Conservation (phyloP, 2,329 filamentous ascomycete genomes). For the Pseudocercospora ulei region DNA sequence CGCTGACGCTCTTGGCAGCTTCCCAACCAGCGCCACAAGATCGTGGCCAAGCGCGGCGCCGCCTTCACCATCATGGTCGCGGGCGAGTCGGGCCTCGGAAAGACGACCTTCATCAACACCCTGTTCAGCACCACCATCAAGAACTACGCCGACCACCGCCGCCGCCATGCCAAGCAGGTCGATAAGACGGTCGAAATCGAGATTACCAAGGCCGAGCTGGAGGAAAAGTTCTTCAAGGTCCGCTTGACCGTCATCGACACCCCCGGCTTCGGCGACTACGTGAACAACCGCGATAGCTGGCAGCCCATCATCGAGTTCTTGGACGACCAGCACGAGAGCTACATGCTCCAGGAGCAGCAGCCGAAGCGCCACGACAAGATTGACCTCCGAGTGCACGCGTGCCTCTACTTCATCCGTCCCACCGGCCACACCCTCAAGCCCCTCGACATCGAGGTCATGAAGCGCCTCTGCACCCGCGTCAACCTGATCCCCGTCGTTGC, state of each 20-base stretch:
- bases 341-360: conserved; percentile 99
- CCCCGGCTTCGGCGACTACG: conserved; percentile 97
- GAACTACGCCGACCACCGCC: conserved; percentile 99
- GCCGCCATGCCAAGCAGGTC: conserved; percentile 96
- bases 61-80: conserved; percentile 99
- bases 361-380: conserved; percentile 97
- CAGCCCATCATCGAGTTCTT: conserved; percentile 99
- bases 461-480: conserved; percentile 93
- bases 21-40: conserved; percentile 64
- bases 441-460: conserved; percentile 99
- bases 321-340: conserved; percentile 99
- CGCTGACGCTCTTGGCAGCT: conserved; percentile 44
- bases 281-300: conserved; percentile 99
- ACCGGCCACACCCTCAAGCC: conserved; percentile 98
- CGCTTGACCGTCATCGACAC: conserved; percentile 98
- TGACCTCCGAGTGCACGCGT: conserved; percentile 95
- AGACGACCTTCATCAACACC: conserved; percentile 99
- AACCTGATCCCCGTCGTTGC: conserved; percentile 97
- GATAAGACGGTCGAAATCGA: conserved; percentile 99
- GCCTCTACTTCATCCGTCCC: conserved; percentile 97
- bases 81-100: conserved; percentile 95
- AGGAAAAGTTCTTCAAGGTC: conserved; percentile 99
- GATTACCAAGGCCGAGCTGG: conserved; percentile 98
- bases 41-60: conserved; percentile 75
- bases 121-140: conserved; percentile 99